phyloP scores from a whole-genome alignment of 2,329 filamentous ascomycete genomes.

The Pyrenophora graminea region DNA sequence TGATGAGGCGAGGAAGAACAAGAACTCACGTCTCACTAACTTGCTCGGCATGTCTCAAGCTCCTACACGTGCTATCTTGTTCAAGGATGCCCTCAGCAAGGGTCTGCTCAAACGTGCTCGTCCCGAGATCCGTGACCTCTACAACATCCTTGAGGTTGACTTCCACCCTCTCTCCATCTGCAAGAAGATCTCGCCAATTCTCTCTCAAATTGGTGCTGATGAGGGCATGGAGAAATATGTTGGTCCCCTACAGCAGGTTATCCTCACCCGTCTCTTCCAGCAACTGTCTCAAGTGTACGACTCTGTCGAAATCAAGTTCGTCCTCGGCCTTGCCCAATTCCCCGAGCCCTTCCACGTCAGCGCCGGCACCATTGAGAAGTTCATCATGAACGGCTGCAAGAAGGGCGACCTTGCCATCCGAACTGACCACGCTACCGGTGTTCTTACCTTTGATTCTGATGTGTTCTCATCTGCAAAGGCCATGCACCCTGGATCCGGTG shows the following conservation, averaged over 20 bases:
- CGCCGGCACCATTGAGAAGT: conserved; percentile 93
- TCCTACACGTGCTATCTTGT: conserved; percentile 85
- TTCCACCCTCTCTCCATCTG: conserved; percentile 99
- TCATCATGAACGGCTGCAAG: conserved; percentile 99
- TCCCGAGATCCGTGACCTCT: conserved; percentile 93
- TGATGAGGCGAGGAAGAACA: conserved; percentile 96
- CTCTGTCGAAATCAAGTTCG: conserved; percentile 91
- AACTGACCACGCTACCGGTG: conserved; percentile 91
- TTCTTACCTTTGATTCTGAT: conserved; percentile 96
- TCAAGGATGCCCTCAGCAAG: conserved; percentile 96
- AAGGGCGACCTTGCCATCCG: conserved; percentile 97
- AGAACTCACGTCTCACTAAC: conserved; percentile 96
- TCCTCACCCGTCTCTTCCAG: conserved; percentile 96
- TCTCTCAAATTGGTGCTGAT: conserved; percentile 89
- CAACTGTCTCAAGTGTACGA: conserved; percentile 99
- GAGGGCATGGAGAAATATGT: conserved; percentile 98
- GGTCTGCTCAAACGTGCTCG: conserved; percentile 88
- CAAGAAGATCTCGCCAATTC: conserved; percentile 97
- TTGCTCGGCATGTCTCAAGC: conserved; percentile 89
- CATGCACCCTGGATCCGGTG: conserved; percentile 78
- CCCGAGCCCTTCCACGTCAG: conserved; percentile 94
- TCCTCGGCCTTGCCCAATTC: conserved; percentile 91
- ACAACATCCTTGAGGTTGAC: conserved; percentile 98
- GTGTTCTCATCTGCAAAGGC: conserved; percentile 98
- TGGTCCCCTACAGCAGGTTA: conserved; percentile 93